Base-by-base conservation (phyloP, 345 rosid genomes). In the Gossypium herbaceum region DNA sequence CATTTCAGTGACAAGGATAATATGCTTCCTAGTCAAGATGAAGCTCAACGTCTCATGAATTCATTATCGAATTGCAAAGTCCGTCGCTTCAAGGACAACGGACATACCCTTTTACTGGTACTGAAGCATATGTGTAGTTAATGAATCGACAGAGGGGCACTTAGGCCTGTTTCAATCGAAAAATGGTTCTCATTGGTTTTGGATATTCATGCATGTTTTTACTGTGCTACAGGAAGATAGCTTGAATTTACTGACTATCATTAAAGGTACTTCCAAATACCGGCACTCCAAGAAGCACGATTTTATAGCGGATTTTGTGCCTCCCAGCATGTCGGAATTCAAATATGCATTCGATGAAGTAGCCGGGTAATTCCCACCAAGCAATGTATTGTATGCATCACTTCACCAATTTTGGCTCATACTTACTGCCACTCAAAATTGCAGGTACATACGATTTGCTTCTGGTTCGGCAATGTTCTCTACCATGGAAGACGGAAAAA, bases 401-500 rank as follows among this genome's bases (percentile, higher is more conserved):
- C 24, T 59, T 59, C 63, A 59, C 64, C 39, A 24, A 48, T 57
- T 54, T 47, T 25, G 54, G 64, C 79, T 79, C 62, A 67, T 70
- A 57, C 27, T 64, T 56, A 13, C 54, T 2, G 29, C 63, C 52
- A 71, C 34, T 6, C 68, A 66, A 60, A 54, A 72, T 71, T 58
- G 78, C 87, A 92, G 97, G 78, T 64, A 74, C 16, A 9, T 86
- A 15, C 73, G 79, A 56, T 51, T 59, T 72, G 88, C 89, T 69
- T 47, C 86, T 44, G 67, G 90, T 79, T 68, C 94, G 3, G 91
- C 85, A 52, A 69, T 88, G 75, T 82, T 88, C 66, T 94, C 98
- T 45, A 94, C 97, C 57, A 69, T 86, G 84, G 92, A 91, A 25
- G 87, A 89, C 43, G 98, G 88, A 75, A 85, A 45, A 78, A 86